These are phyloP conservation scores for Moesziomyces globuligerus DNA, from an alignment of 1,284 basidiomycete genomes.

Conservation along the genomic window DNA sequence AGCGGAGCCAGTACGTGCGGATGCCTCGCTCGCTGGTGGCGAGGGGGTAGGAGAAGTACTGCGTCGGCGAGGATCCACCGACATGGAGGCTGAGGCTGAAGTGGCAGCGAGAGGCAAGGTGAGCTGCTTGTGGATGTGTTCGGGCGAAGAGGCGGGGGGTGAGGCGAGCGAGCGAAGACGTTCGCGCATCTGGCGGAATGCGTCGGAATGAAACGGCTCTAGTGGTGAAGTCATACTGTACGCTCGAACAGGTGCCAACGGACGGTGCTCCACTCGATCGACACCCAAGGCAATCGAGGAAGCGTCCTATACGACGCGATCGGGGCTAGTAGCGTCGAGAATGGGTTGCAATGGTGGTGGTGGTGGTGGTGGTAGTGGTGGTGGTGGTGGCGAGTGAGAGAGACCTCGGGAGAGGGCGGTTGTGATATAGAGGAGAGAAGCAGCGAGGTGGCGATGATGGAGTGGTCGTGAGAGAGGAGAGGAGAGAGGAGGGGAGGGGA, in stretches of 20 bases:
- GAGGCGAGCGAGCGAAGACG: conserved; percentile 17
- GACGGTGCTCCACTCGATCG: conserved; percentile 2
- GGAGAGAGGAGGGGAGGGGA: not conserved
- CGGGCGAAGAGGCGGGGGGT: conserved; percentile 4
- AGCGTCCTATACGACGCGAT: not conserved
- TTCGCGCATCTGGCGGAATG: conserved; percentile 7
- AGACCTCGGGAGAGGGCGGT: not conserved
- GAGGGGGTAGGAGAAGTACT: conserved; percentile 11
- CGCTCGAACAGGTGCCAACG: not conserved
- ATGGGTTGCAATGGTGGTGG: not conserved
- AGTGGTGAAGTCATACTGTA: not conserved
- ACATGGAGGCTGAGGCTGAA: not conserved
- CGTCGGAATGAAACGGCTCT: conserved; percentile 20
- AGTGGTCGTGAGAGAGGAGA: not conserved
- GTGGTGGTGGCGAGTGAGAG: not conserved
- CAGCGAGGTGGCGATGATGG: not conserved
- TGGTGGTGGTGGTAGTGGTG: too few species aligned
- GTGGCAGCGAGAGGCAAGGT: not conserved
- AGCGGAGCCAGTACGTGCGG: not conserved
- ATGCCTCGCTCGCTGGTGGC: conserved; percentile 23
- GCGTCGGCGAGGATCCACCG: not conserved
- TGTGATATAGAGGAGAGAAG: not conserved
- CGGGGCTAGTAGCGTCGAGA: not conserved
- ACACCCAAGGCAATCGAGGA: not conserved
- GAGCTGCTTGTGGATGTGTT: not conserved